These are phyloP conservation scores for Mycocentrospora acerina DNA, from an alignment of 2,329 filamentous ascomycete genomes.

Conservation along the genomic window DNA sequence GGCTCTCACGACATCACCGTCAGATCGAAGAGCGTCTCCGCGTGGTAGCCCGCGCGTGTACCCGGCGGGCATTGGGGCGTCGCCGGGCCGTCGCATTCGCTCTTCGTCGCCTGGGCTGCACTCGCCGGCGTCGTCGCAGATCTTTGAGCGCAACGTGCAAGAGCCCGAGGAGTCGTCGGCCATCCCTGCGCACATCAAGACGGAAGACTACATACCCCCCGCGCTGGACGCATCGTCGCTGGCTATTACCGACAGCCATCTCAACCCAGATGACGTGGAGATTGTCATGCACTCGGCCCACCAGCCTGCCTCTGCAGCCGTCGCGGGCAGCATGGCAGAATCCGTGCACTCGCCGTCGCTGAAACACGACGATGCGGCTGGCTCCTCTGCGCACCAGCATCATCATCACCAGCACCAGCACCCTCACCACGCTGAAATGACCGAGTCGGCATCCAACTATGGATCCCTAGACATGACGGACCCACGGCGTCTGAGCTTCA, in stretches of 20 bases:
- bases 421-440: constrained; percentile 20
- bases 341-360: constrained; percentile 38
- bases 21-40: constrained; percentile 34
- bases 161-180: constrained; percentile 76
- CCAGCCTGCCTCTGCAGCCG: constrained; percentile 71
- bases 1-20: constrained; percentile 29
- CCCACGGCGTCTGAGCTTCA: constrained; percentile 84
- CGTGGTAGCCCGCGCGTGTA: constrained; percentile 40
- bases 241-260: constrained; percentile 82
- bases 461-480: constrained; percentile 76
- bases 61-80: constrained; percentile 47
- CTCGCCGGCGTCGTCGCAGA: constrained; percentile 74
- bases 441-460: constrained; percentile 65
- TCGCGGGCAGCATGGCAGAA: constrained; percentile 46
- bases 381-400: constrained; percentile 22
- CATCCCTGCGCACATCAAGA: constrained; percentile 92
- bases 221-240: constrained; percentile 89
- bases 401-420: too few species aligned
- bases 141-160: constrained; percentile 95
- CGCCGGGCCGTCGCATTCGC: constrained; percentile 64
- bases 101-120: constrained; percentile 74
- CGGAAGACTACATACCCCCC: constrained; percentile 89
- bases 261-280: constrained; percentile 87
- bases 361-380: constrained; percentile 30
- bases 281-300: constrained; percentile 87